Percentiles rank a stretch among this genome's conserved stretches.
These are phyloP conservation scores for Orbilia brochopaga DNA, from an alignment of 2,329 filamentous ascomycete genomes.

Conservation along the genomic window DNA sequence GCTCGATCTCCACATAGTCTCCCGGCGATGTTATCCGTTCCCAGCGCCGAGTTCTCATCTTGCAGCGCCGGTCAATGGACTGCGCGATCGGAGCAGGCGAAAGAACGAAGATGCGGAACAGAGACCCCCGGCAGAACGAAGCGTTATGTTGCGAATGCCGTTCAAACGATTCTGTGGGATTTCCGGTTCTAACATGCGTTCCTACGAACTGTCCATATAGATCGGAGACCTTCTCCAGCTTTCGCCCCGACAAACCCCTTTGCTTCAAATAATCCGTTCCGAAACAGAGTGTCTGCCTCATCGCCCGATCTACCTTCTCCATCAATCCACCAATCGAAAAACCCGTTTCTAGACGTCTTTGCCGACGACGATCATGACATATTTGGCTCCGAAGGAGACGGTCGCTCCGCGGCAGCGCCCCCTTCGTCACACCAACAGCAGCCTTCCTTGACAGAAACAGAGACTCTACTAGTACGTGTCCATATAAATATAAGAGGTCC, in stretches of 20 bases:
- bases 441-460: slow-evolving; percentile 42
- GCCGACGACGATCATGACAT: slow-evolving; percentile 54
- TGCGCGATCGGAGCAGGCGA: not conserved
- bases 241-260: slow-evolving; percentile 53
- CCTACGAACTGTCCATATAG: slow-evolving; percentile 44
- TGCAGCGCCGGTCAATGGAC: not conserved
- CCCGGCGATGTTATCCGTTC: not conserved
- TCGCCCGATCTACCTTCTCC: slow-evolving; percentile 53
- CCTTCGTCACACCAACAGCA: slow-evolving; percentile 27
- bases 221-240: slow-evolving; percentile 53
- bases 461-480: slow-evolving; percentile 40
- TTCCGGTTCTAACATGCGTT: slow-evolving; percentile 28
- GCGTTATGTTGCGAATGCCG: slow-evolving; percentile 15
- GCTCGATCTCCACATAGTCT: not conserved
- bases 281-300: slow-evolving; percentile 53
- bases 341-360: slow-evolving; percentile 56
- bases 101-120: slow-evolving; percentile 15
- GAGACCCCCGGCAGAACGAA: slow-evolving; percentile 38
- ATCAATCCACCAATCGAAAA: slow-evolving; percentile 54
- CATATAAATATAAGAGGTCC: not conserved
- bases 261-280: slow-evolving; percentile 56
- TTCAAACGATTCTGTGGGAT: slow-evolving; percentile 11
- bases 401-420: slow-evolving; percentile 19
- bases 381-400: slow-evolving; percentile 41
- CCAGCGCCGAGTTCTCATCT: not conserved